Percentiles rank a stretch among this genome's conserved stretches.
phyloP scores from a whole-genome alignment of 2,329 filamentous ascomycete species.

The Aureobasidium namibiae region DNA sequence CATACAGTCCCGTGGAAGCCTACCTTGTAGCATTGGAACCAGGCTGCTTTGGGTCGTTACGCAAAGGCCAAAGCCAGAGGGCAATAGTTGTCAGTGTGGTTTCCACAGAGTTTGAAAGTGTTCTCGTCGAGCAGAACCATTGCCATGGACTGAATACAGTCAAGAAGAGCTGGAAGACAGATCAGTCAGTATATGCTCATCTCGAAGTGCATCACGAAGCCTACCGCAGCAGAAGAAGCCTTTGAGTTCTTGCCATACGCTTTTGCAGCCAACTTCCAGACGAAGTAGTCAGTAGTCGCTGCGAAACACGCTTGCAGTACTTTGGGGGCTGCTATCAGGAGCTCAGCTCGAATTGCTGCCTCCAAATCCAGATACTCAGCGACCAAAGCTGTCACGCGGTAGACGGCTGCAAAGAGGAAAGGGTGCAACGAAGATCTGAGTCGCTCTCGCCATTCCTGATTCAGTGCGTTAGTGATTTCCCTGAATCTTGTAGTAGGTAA shows the following conservation, averaged over 20 bases:
- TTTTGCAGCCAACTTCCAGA: slow-evolving; percentile 69
- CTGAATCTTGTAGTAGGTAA: not conserved
- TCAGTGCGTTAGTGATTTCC: not conserved
- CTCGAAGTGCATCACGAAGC: slow-evolving; percentile 27
- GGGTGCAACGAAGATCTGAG: slow-evolving; percentile 88
- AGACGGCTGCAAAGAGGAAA: slow-evolving; percentile 70
- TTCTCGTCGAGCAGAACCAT: slow-evolving; percentile 89
- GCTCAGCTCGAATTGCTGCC: slow-evolving; percentile 50
- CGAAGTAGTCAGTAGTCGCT: slow-evolving; percentile 73
- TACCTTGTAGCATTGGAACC: slow-evolving; percentile 1
- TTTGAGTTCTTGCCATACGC: slow-evolving; percentile 61
- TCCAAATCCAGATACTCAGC: slow-evolving; percentile 48
- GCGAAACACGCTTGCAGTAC: slow-evolving; percentile 69
- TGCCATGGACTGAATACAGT: slow-evolving; percentile 80
- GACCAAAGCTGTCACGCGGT: slow-evolving; percentile 53
- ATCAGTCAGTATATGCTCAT: not conserved
- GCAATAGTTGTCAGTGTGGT: slow-evolving; percentile 77
- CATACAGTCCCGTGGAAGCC: too few relatives aligned
- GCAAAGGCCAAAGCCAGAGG: slow-evolving; percentile 81
- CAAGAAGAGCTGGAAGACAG: slow-evolving; percentile 52
- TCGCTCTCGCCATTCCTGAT: slow-evolving; percentile 82
- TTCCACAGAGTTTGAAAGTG: slow-evolving; percentile 90
- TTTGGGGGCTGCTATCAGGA: slow-evolving; percentile 67
- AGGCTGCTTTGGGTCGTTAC: slow-evolving; percentile 20
- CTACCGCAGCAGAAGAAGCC: slow-evolving; percentile 62